phyloP scores from a whole-genome alignment of 2,329 filamentous ascomycete species.

The Cladophialophora yegresii region DNA sequence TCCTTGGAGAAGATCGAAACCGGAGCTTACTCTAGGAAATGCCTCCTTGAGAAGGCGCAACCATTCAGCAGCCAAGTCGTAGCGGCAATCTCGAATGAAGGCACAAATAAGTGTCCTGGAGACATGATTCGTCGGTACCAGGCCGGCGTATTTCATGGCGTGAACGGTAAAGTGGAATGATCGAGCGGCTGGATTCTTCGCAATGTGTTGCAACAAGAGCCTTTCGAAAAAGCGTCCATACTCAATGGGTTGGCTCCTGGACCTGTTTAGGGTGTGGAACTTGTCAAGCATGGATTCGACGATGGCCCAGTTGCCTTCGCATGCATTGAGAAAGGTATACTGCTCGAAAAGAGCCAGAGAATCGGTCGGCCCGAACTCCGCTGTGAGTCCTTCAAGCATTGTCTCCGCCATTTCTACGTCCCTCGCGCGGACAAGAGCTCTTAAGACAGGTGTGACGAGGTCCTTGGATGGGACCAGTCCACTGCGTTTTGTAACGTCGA shows the following conservation, averaged over 20 bases:
- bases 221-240: conserved; percentile 24
- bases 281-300: conserved; percentile 45
- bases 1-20: conserved; percentile 11
- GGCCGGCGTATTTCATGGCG: conserved; percentile 28
- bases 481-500: conserved; percentile 13
- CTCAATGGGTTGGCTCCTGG: conserved; percentile 32
- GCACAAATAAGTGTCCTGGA: conserved; percentile 28
- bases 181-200: conserved; percentile 14
- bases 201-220: conserved; percentile 20
- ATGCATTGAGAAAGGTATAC: conserved; percentile 43
- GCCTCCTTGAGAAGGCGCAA: conserved; percentile 20
- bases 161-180: conserved; percentile 28
- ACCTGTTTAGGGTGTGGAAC: conserved; percentile 43
- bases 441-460: conserved; percentile 46
- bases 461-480: conserved; percentile 40
- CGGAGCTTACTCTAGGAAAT: conserved; percentile 22
- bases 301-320: conserved; percentile 45
- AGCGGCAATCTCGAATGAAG: conserved; percentile 26
- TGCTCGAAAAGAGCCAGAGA: conserved; percentile 44
- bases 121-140: conserved; percentile 24
- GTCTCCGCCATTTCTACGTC: conserved; percentile 41
- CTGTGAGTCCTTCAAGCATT: conserved; percentile 43
- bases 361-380: conserved; percentile 39
- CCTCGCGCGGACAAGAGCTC: conserved; percentile 44
- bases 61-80: conserved; percentile 31